Evolutionary conservation across 1,139 yeast species (phyloP), one percentile per base, ranked within the genome.

Genomic region (Zygosaccharomyces sapae): DNA sequence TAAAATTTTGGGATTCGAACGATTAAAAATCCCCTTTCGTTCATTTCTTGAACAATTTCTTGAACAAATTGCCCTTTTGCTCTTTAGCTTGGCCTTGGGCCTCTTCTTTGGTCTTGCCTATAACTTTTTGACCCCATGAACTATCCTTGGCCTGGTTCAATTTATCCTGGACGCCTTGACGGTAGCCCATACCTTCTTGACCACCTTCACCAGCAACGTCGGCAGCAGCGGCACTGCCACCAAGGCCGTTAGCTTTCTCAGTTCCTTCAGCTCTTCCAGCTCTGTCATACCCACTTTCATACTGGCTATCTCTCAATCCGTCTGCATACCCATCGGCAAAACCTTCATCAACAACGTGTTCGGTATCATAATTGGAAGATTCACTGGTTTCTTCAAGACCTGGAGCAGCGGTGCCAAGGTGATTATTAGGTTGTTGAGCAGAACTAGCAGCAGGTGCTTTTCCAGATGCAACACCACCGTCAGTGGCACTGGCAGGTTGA

Each of bases 31-130:
- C 8, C 19, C 9, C 20, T 30, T 16, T n/a, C n/a, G n/a, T n/a
- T 37, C 40, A 37, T 19, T 37, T 37, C 30, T 37, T 37, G 31
- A 37, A 37, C 40, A 37, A 37, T 19, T 37, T 37, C 24, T 37
- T 37, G 12, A 37, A 30, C 19, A 37, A 20, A n/a, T 37, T 37
- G 31, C 40, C 22, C 31, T 37, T 37, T 12, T 37, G 40, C 20
- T 37, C 30, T 13, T 37, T 37, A n/a, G 29, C 10, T 20, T 37
- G 40, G 19, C 40, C 24, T 19, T 37, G 40, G n/a, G 40, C 40
- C 12, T 37, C 40, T 5, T 9, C 18, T 25, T 37, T 37, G 31
- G 31, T 30, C 33, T 37, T 37, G 16, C 31, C 20, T 10, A 24
- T 22, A 16, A 16, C 30, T n/a, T 37, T 27, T n/a, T 37, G 40